A percentile compares a stretch with the other conserved stretches of the same genome.
Evolutionary conservation across 2,329 filamentous ascomycete species (phyloP).

Genomic region (Ceratocystis cubensis): DNA sequence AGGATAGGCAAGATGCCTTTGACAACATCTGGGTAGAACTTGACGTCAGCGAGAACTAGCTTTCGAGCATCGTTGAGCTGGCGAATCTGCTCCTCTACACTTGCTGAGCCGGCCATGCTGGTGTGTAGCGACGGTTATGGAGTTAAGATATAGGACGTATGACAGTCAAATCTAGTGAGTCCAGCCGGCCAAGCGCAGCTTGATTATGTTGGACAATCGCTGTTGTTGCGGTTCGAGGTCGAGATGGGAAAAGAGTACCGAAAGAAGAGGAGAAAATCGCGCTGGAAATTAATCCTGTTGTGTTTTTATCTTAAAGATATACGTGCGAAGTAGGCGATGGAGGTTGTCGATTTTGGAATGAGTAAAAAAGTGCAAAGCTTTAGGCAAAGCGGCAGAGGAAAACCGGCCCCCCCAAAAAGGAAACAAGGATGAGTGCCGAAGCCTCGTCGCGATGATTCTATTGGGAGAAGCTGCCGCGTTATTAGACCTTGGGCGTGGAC

Average conservation of each 20-base stretch:
- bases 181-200: not conserved
- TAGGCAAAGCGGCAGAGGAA: constrained; percentile 10
- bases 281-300: not conserved
- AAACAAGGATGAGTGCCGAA: constrained; percentile 5
- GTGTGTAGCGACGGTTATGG: constrained; percentile 14
- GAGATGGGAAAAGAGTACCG: not conserved
- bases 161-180: too few species aligned
- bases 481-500: not conserved
- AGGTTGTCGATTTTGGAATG: not conserved
- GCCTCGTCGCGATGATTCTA: constrained; percentile 17
- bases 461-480: constrained; percentile 13
- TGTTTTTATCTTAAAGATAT: not conserved
- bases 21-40: constrained; percentile 83
- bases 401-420: not conserved
- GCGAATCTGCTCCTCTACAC: constrained; percentile 62
- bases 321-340: not conserved
- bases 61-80: constrained; percentile 85
- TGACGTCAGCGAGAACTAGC: constrained; percentile 73
- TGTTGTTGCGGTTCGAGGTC: not conserved
- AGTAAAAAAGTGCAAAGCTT: not conserved
- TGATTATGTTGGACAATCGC: not conserved
- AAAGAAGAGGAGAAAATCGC: not conserved
- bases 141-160: constrained; percentile 6
- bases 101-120: constrained; percentile 44
- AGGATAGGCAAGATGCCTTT: constrained; percentile 89